These are phyloP conservation scores for Neurospora sp. DNA, from an alignment of 495 filamentous ascomycete species.

Conservation along the genomic window DNA sequence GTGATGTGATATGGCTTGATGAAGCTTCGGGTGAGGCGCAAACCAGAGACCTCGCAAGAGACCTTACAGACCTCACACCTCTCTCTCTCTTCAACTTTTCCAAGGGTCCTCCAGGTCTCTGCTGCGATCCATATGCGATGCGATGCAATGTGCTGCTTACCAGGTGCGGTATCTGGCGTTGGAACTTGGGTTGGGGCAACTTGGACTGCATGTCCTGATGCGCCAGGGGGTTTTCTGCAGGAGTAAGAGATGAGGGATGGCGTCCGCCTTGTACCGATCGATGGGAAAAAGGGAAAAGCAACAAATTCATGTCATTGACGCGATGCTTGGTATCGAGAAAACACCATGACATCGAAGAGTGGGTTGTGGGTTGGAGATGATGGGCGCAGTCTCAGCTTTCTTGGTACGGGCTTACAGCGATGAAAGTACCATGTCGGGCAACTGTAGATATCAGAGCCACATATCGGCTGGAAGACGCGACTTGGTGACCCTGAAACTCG, in stretches of 20 bases:
- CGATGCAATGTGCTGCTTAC: neutral
- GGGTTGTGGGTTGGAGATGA: neutral
- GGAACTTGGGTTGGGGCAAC: neutral
- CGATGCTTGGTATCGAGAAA: neutral
- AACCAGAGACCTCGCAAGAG: neutral
- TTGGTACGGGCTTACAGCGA: neutral
- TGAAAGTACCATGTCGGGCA: neutral
- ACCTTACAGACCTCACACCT: neutral
- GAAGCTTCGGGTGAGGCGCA: neutral
- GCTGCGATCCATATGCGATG: neutral
- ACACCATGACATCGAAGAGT: neutral
- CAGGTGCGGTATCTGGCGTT: neutral
- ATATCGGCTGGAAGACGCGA: neutral
- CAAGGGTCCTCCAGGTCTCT: neutral
- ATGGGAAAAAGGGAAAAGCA: neutral
- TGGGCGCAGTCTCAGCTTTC: neutral
- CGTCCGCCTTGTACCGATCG: neutral
- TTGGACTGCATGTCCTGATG: neutral
- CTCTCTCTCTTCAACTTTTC: neutral
- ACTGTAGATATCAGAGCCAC: neutral
- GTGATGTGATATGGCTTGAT: neutral
- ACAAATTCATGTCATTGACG: neutral
- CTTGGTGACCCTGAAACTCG: neutral
- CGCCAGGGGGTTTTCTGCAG: neutral
- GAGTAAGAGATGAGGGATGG: neutral